Conservation (phyloP, 2,329 filamentous ascomycete genomes). For the Penicillium sp. region DNA sequence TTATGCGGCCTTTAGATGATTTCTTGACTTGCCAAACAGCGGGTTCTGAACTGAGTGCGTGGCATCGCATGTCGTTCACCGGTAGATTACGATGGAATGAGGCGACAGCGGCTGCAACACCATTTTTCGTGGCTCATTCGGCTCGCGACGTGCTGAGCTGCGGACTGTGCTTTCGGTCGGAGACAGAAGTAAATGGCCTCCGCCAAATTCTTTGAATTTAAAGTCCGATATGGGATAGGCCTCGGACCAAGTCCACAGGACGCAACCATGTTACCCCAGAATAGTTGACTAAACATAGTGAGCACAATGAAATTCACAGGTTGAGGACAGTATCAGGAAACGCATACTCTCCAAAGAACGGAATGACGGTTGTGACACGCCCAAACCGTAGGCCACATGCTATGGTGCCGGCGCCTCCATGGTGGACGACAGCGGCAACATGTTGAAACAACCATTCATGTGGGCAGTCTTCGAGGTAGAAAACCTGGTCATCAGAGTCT, state of each 20-base stretch:
- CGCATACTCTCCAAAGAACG: conserved; percentile 1
- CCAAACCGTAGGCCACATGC: neutral
- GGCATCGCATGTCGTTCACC: neutral
- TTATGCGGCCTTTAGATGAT: neutral
- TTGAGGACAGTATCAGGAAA: neutral
- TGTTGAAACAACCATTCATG: conserved; percentile 64
- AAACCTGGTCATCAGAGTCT: conserved; percentile 36
- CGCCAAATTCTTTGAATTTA: neutral
- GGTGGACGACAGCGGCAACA: conserved; percentile 50
- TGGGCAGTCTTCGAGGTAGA: conserved; percentile 59
- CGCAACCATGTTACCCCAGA: neutral
- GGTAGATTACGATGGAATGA: neutral
- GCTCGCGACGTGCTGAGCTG: neutral
- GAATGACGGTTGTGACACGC: neutral
- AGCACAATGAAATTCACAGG: too few relatives aligned
- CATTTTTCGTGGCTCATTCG: neutral
- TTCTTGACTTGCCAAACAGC: neutral
- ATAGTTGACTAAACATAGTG: neutral
- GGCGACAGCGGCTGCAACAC: neutral
- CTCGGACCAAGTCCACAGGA: neutral
- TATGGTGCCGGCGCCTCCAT: neutral
- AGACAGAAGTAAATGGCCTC: neutral
- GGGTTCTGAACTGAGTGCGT: neutral
- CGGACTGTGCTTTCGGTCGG: neutral
- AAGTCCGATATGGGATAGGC: neutral